Evolutionary conservation across 1,284 basidiomycete species (phyloP).

Genomic region (Entoloma clypeatum): DNA sequence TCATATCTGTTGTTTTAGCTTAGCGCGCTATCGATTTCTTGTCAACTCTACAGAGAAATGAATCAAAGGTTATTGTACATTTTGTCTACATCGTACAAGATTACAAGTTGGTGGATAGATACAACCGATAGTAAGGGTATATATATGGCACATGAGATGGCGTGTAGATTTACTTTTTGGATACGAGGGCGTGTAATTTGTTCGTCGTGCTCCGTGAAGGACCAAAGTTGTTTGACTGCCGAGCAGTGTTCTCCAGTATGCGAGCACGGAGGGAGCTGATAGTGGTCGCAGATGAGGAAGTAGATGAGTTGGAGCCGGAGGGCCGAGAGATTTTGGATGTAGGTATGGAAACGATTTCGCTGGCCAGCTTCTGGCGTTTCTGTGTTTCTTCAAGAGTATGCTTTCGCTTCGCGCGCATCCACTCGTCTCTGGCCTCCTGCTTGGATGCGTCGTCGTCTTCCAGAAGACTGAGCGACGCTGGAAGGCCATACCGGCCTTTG

Average conservation of each 20-base stretch:
- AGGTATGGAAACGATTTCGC: constrained; percentile 30
- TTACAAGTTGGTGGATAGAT: not conserved
- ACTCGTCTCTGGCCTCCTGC: constrained; percentile 58
- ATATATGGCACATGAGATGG: constrained; percentile 4
- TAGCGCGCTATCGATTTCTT: constrained; percentile 49
- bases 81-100: constrained; percentile 1
- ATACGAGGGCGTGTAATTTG: not conserved
- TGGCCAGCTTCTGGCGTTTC: constrained; percentile 46
- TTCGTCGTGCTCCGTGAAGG: constrained; percentile 3
- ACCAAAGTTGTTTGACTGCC: constrained; percentile 28
- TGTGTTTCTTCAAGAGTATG: constrained; percentile 36
- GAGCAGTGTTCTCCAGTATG: constrained; percentile 54
- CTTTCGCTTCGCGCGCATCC: constrained; percentile 49
- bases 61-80: constrained; percentile 4
- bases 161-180: not conserved
- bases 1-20: constrained; percentile 41
- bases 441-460: constrained; percentile 54
- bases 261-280: constrained; percentile 48
- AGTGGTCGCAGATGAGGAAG: constrained; percentile 29
- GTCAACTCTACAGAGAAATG: constrained; percentile 20
- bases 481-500: constrained; percentile 71
- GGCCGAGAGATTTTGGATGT: constrained; percentile 15
- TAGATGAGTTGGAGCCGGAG: constrained; percentile 9
- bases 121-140: not conserved
- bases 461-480: constrained; percentile 54